These are phyloP conservation scores for Spergularia marina DNA, from an alignment of 148 eudicot species.

Conservation along the genomic window DNA sequence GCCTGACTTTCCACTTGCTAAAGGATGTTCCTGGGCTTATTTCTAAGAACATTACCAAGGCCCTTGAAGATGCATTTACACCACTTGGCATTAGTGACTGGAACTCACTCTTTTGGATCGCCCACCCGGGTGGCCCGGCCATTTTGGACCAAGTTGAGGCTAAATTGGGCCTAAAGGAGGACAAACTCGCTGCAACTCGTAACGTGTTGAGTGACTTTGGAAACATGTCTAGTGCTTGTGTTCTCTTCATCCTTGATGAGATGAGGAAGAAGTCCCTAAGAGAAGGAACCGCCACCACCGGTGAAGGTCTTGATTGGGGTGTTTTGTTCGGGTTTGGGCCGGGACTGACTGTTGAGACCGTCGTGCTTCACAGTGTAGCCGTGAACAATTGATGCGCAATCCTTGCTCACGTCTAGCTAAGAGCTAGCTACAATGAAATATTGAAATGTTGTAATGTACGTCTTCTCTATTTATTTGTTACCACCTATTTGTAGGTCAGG, in stretches of 20 bases:
- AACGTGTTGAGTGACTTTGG: slow-evolving; percentile 18
- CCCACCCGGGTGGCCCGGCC: slow-evolving; percentile 19
- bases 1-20: slow-evolving; percentile 8
- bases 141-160: slow-evolving; percentile 23
- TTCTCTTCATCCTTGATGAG: slow-evolving; percentile 15
- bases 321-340: slow-evolving; percentile 24
- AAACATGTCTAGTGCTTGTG: slow-evolving; percentile 24
- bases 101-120: slow-evolving; percentile 17
- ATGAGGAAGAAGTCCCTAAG: slow-evolving; percentile 18
- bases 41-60: slow-evolving; percentile 19
- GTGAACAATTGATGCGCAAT: slow-evolving; percentile 3
- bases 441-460: neutral
- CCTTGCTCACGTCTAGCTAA: too few species aligned
- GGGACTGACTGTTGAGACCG: slow-evolving; percentile 19
- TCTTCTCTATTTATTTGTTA: neutral
- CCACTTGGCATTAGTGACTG: slow-evolving; percentile 20
- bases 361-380: slow-evolving; percentile 19
- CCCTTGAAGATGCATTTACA: slow-evolving; percentile 18
- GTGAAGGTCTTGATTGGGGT: slow-evolving; percentile 21
- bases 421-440: neutral
- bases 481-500: neutral
- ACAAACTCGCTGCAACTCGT: slow-evolving; percentile 8
- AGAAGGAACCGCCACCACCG: slow-evolving; percentile 15
- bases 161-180: slow-evolving; percentile 20
- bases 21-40: slow-evolving; percentile 22